A percentile compares a stretch with the other conserved stretches of the same genome.
phyloP scores from a whole-genome alignment of 148 eudicot genomes.

The Cornus kousa region DNA sequence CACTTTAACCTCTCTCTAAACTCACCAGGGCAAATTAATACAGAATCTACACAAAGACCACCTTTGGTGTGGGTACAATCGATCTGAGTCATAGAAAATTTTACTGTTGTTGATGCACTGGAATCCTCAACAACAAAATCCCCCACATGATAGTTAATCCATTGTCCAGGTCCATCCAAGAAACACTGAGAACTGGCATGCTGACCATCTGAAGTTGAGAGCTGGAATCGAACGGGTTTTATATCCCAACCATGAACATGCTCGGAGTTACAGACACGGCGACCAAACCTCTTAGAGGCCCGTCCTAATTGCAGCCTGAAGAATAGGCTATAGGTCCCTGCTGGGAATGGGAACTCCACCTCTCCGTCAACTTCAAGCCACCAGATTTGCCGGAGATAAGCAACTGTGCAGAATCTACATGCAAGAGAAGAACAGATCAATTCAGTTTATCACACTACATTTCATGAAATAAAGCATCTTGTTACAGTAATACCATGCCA shows the following conservation, averaged over 20 bases:
- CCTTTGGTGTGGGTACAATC: conserved; percentile 90
- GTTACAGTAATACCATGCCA: neutral
- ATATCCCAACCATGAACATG: conserved; percentile 71
- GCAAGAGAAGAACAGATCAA: conserved; percentile 18
- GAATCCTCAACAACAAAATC: conserved; percentile 56
- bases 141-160: conserved; percentile 67
- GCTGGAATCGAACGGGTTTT: conserved; percentile 68
- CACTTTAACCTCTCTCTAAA: conserved; percentile 60
- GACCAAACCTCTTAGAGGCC: conserved; percentile 46
- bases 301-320: conserved; percentile 70
- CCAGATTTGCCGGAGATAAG: conserved; percentile 86
- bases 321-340: conserved; percentile 67
- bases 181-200: conserved; percentile 49
- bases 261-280: conserved; percentile 43
- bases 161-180: conserved; percentile 54
- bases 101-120: conserved; percentile 27
- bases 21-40: conserved; percentile 54
- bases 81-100: conserved; percentile 79
- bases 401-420: conserved; percentile 49
- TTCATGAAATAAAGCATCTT: neutral
- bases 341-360: conserved; percentile 70
- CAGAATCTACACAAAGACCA: conserved; percentile 73
- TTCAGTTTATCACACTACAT: neutral
- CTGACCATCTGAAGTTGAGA: conserved; percentile 58
- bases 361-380: conserved; percentile 82